phyloP scores from a whole-genome alignment of 768 basidiomycete species.

The Mycena latifolia region DNA sequence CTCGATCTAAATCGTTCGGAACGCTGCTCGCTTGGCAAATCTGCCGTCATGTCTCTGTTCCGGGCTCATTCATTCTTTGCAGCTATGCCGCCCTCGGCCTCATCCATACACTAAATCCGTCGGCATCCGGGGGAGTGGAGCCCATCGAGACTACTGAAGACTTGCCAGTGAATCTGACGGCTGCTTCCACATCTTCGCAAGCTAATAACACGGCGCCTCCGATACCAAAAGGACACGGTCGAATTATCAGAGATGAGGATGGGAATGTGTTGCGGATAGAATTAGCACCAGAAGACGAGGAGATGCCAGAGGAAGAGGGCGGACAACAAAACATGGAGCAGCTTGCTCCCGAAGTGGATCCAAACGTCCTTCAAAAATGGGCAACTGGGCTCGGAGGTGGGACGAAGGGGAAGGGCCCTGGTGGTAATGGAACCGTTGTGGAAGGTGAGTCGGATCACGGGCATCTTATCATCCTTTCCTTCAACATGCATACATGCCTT shows the following conservation, averaged over 20 bases:
- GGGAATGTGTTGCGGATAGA: conserved; percentile 84
- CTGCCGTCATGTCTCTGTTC: conserved; percentile 28
- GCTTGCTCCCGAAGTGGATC: conserved; percentile 49
- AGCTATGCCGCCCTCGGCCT: conserved; percentile 89
- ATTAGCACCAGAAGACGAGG: conserved; percentile 67
- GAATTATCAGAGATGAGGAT: conserved; percentile 83
- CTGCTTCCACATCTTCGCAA: conserved; percentile 26
- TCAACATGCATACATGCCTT: conserved; percentile 13
- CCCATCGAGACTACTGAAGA: conserved; percentile 41
- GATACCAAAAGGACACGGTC: conserved; percentile 78
- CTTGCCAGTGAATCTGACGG: conserved; percentile 31
- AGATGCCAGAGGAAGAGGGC: conserved; percentile 39
- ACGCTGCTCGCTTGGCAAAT: conserved; percentile 28
- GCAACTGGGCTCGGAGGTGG: conserved; percentile 48
- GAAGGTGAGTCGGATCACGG: conserved; percentile 32
- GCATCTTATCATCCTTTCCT: conserved; percentile 38
- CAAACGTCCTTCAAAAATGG: conserved; percentile 53
- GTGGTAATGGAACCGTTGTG: conserved; percentile 22
- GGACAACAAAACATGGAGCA: conserved; percentile 58
- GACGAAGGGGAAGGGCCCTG: conserved; percentile 35
- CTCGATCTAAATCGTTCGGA: conserved; percentile 33
- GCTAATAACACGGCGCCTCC: conserved; percentile 36
- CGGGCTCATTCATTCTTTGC: conserved; percentile 27
- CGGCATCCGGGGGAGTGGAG: conserved; percentile 78
- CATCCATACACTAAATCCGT: conserved; percentile 74